These are phyloP conservation scores for Paxillus rubicundulus DNA, from an alignment of 768 basidiomycete species.

Conservation along the genomic window DNA sequence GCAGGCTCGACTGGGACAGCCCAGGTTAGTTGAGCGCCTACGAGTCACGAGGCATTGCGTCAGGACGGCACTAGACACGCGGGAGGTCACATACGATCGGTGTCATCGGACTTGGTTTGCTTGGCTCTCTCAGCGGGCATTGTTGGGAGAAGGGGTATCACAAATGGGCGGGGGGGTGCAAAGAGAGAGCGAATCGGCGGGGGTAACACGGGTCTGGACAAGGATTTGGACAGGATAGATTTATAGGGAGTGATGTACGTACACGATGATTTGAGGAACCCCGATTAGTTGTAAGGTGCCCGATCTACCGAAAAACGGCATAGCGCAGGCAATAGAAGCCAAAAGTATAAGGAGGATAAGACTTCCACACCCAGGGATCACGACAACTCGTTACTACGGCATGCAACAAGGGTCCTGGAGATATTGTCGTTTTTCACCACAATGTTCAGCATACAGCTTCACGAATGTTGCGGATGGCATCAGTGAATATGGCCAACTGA, in stretches of 20 bases:
- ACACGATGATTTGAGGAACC: slow-evolving; percentile 36
- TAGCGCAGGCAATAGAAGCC: slow-evolving; percentile 31
- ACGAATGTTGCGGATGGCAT: neutral
- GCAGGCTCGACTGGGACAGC: slow-evolving; percentile 41
- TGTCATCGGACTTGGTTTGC: slow-evolving; percentile 30
- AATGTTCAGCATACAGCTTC: no score
- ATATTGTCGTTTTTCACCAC: no score
- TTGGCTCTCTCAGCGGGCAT: slow-evolving; percentile 49
- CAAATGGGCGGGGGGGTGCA: slow-evolving; percentile 12
- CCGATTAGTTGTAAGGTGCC: slow-evolving; percentile 29
- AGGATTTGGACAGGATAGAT: slow-evolving; percentile 17
- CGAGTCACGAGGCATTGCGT: slow-evolving; percentile 13
- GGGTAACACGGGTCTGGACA: slow-evolving; percentile 26
- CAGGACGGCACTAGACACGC: slow-evolving; percentile 1
- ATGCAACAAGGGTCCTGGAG: no score
- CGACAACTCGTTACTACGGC: slow-evolving; percentile 18
- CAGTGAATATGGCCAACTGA: slow-evolving; percentile 18
- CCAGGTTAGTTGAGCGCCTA: slow-evolving; percentile 48
- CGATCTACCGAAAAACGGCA: slow-evolving; percentile 26
- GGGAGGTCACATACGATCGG: slow-evolving; percentile 35
- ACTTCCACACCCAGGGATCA: slow-evolving; percentile 23
- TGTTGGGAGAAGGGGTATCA: slow-evolving; percentile 23
- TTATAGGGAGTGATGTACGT: slow-evolving; percentile 33
- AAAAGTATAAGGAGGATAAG: slow-evolving; percentile 14
- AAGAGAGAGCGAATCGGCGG: slow-evolving; percentile 21